Conservation (phyloP, 2,329 filamentous ascomycete genomes). For the Cryphonectria radicalis region DNA sequence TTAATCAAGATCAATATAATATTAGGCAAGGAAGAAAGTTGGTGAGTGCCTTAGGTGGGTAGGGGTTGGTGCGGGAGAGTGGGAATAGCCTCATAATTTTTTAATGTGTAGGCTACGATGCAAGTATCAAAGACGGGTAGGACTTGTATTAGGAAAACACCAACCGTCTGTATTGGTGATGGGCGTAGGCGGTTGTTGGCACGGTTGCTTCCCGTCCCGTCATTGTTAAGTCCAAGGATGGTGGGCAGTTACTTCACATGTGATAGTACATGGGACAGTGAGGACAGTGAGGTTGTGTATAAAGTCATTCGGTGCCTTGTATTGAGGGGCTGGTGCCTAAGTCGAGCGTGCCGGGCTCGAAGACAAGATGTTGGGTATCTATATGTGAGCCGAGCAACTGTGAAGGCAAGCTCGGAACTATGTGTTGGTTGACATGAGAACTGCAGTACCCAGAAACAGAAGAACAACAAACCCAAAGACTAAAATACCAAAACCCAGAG, state of each 20-base stretch:
- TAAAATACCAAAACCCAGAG: no score
- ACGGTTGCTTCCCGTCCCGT: not conserved
- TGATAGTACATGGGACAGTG: not conserved
- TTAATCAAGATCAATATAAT: no score
- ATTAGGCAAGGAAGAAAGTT: no score
- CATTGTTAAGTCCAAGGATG: not conserved
- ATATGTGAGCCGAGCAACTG: constrained; percentile 1
- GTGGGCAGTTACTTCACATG: not conserved
- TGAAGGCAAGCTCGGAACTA: constrained; percentile 1
- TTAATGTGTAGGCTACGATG: not conserved
- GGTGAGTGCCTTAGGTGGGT: no score
- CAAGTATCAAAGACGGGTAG: not conserved
- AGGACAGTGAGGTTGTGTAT: not conserved
- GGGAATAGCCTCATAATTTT: not conserved
- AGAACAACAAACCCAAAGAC: not conserved
- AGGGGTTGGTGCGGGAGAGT: not conserved
- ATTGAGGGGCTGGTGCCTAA: constrained; percentile 3
- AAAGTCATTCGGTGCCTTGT: not conserved
- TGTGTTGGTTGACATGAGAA: not conserved
- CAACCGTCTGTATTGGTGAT: not conserved
- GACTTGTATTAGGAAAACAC: not conserved
- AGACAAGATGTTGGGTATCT: not conserved
- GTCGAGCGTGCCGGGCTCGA: not conserved
- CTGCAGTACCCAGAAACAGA: not conserved
- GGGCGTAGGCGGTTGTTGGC: not conserved